These are phyloP conservation scores for Aspergillus pseudoviridinutans DNA, from an alignment of 2,329 filamentous ascomycete genomes.

Conservation along the genomic window DNA sequence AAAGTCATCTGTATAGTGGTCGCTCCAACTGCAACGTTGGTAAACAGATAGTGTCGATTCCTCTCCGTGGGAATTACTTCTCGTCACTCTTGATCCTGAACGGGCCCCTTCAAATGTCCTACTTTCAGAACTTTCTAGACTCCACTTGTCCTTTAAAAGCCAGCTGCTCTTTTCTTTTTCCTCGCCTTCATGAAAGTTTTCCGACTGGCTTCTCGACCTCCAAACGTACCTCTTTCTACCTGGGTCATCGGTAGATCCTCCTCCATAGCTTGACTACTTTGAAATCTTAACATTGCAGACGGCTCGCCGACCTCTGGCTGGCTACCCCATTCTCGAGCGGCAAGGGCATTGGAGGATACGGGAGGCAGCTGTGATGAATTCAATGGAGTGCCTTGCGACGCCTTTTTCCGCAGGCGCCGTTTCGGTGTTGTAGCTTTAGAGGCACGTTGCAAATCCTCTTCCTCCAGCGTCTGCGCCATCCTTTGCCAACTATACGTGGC, in stretches of 20 bases:
- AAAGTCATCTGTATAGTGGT: neutral
- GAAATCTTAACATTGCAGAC: constrained; percentile 14
- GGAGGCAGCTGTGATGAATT: constrained; percentile 16
- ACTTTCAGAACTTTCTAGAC: neutral
- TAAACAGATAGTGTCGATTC: neutral
- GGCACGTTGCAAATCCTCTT: constrained; percentile 16
- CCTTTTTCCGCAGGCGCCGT: constrained; percentile 24
- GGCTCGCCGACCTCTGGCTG: constrained; percentile 25
- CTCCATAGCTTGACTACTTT: constrained; percentile 34
- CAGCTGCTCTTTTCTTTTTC: constrained; percentile 40
- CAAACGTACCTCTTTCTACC: constrained; percentile 36
- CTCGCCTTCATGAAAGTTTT: constrained; percentile 27
- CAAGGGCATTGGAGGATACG: constrained; percentile 22
- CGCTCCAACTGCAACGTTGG: neutral
- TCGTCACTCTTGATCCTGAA: too few relatives aligned
- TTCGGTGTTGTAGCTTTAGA: constrained; percentile 15
- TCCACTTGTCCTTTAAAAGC: constrained; percentile 28
- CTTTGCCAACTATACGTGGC: constrained; percentile 32
- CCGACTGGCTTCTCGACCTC: constrained; percentile 29
- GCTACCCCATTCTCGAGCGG: constrained; percentile 28
- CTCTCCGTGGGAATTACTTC: neutral
- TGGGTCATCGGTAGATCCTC: constrained; percentile 39
- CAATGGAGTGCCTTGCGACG: constrained; percentile 14
- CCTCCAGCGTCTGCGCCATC: constrained; percentile 15
- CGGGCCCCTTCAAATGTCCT: too few relatives aligned